Evolutionary conservation across 2,329 filamentous ascomycete species (phyloP).

Genomic region (Elsinoe fawcettii): DNA sequence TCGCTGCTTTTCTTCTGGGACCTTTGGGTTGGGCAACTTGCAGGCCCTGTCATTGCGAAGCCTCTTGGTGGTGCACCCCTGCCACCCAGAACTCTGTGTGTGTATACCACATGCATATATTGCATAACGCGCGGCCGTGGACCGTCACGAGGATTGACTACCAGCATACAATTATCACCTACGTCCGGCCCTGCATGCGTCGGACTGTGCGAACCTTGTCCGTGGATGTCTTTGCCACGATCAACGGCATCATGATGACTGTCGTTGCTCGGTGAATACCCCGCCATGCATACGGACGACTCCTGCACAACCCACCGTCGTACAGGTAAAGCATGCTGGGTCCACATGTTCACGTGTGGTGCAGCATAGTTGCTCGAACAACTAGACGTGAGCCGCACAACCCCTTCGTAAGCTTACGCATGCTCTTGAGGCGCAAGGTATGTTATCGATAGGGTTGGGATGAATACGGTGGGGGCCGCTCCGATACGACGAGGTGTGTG

Average conservation of each 20-base stretch:
- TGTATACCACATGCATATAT: neutral
- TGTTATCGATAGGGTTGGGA: conserved; percentile 1
- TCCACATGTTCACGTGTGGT: neutral
- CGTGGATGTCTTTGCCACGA: neutral
- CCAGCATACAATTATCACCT: neutral
- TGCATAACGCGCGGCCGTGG: neutral
- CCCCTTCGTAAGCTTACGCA: neutral
- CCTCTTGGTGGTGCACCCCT: too few relatives aligned
- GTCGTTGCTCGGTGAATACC: conserved; percentile 1
- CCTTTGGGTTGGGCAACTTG: too few relatives aligned
- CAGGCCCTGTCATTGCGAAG: too few relatives aligned
- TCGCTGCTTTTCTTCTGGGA: too few relatives aligned
- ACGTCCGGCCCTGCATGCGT: neutral
- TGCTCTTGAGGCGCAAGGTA: neutral
- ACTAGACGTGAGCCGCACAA: conserved; percentile 6
- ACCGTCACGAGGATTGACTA: neutral
- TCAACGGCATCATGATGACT: neutral
- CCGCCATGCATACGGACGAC: neutral
- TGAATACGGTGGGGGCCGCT: neutral
- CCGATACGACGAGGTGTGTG: neutral
- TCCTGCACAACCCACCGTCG: neutral
- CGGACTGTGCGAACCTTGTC: neutral
- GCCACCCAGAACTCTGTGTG: too few relatives aligned
- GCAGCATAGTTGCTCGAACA: neutral
- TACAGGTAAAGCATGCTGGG: neutral